Evolutionary conservation across 169 alveolate species (phyloP).

Genomic region (Plasmodium malariae): DNA sequence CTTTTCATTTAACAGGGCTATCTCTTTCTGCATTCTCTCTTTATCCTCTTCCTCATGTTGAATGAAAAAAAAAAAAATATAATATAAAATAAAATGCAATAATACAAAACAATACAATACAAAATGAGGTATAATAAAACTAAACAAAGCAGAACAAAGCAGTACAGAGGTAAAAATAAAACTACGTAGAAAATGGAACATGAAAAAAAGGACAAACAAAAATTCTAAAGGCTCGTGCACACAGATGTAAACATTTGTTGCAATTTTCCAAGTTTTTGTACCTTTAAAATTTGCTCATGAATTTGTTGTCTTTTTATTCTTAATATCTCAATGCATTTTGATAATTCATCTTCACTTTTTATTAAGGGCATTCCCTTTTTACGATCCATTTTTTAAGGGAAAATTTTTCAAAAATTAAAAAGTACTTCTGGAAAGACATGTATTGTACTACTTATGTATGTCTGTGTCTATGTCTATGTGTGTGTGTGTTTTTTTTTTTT

Average conservation of each 20-base stretch:
- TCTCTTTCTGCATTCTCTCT: slow-evolving; percentile 85
- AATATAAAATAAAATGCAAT: background rate
- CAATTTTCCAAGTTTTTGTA: slow-evolving; percentile 7
- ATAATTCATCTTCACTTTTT: slow-evolving; percentile 87
- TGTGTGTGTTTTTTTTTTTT: background rate
- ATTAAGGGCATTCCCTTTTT: slow-evolving; percentile 60
- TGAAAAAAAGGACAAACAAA: background rate
- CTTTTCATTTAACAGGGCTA: slow-evolving; percentile 84
- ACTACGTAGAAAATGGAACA: background rate
- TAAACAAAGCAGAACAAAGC: background rate
- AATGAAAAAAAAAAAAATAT: slow-evolving; percentile 38
- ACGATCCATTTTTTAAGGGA: slow-evolving; percentile 48
- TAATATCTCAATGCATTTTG: slow-evolving; percentile 88
- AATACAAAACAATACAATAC: background rate
- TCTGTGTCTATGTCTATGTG: background rate
- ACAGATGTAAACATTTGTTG: background rate
- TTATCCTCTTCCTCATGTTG: slow-evolving; percentile 89
- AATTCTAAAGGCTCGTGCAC: background rate
- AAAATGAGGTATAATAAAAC: background rate
- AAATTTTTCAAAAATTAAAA: background rate
- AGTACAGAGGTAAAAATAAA: background rate
- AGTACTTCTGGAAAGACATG: background rate
- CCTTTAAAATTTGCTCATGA: slow-evolving; percentile 80
- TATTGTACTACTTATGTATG: background rate
- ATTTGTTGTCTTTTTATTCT: slow-evolving; percentile 90